Conservation (phyloP, 345 rosid species). For the Raphanus sativus region DNA sequence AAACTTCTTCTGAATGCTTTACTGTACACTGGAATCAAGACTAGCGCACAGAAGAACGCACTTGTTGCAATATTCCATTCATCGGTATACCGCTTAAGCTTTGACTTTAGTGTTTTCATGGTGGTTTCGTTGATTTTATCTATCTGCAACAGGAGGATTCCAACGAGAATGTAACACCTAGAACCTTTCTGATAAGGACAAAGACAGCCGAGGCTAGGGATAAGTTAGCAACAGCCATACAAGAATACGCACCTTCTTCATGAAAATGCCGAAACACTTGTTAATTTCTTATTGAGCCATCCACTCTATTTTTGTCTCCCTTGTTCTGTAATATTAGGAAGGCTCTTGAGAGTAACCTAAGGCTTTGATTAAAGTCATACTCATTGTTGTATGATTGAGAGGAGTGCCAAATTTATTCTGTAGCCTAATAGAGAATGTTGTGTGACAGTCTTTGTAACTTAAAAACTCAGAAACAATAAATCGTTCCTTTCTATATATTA, state of each 20-base stretch:
- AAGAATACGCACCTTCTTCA: constrained; percentile 79
- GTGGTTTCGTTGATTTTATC: constrained; percentile 4
- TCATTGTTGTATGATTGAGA: constrained; percentile 35
- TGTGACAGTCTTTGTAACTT: constrained; percentile 16
- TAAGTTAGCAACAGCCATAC: constrained; percentile 70
- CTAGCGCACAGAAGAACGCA: constrained; percentile 71
- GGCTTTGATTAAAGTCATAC: constrained; percentile 8
- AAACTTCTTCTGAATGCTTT: constrained; percentile 83
- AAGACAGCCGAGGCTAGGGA: constrained; percentile 77
- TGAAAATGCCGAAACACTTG: neutral
- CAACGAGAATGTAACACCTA: constrained; percentile 50
- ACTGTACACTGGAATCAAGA: constrained; percentile 86
- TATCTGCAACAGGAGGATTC: constrained; percentile 59
- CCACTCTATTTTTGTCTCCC: neutral
- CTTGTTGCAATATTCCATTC: constrained; percentile 86
- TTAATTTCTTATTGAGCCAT: neutral
- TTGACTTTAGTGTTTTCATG: neutral
- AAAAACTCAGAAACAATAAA: constrained; percentile 25
- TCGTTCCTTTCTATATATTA: neutral
- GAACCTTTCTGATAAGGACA: constrained; percentile 76
- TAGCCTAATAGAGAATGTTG: constrained; percentile 28
- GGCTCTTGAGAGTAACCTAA: constrained; percentile 26
- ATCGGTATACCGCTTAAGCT: constrained; percentile 46
- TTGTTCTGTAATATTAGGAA: constrained; percentile 33
- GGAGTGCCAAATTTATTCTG: constrained; percentile 5